Percentiles rank a stretch among this genome's conserved stretches.
Evolutionary conservation across 192 early-diverging fungal species (phyloP).

Genomic region (Coemansia sp.): DNA sequence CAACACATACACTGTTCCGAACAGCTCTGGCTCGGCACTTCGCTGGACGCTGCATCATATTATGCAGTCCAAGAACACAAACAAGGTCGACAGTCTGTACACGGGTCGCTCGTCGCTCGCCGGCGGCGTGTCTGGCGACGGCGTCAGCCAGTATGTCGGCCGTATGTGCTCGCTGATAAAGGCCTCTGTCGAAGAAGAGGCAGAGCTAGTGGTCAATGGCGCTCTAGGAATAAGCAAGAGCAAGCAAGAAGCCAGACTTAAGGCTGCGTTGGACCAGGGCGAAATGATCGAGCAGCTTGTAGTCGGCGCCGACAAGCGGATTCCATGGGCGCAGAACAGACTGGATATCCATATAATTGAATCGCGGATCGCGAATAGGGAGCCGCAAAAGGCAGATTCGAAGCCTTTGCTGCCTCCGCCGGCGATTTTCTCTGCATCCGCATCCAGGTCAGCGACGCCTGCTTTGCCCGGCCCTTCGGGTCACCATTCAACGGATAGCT

Average conservation of each 20-base stretch:
- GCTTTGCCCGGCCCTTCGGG: background rate
- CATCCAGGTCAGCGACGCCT: conserved; percentile 7
- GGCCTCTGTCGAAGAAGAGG: conserved; percentile 46
- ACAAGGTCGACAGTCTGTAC: conserved; percentile 40
- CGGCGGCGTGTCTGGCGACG: conserved; percentile 44
- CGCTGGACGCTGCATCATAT: conserved; percentile 48
- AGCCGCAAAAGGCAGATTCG: conserved; percentile 20
- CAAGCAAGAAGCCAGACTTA: conserved; percentile 9
- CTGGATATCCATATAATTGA: conserved; percentile 47
- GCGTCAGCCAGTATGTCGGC: conserved; percentile 36
- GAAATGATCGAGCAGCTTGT: conserved; percentile 43
- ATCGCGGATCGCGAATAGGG: conserved; percentile 25
- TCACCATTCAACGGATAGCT: background rate
- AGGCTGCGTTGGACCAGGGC: conserved; percentile 13
- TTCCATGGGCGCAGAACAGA: conserved; percentile 51
- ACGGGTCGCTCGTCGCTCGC: conserved; percentile 46
- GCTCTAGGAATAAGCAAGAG: conserved; percentile 21
- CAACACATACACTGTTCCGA: conserved; percentile 33
- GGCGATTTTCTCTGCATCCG: conserved; percentile 1
- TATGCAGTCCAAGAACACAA: conserved; percentile 40
- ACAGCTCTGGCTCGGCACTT: conserved; percentile 40
- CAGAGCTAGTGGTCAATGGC: conserved; percentile 40
- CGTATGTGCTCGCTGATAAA: conserved; percentile 48
- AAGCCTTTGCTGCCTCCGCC: conserved; percentile 9
- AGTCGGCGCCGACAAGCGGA: conserved; percentile 41